Conservation (phyloP, 306 rosid genomes). For the Cajanus cajan region DNA sequence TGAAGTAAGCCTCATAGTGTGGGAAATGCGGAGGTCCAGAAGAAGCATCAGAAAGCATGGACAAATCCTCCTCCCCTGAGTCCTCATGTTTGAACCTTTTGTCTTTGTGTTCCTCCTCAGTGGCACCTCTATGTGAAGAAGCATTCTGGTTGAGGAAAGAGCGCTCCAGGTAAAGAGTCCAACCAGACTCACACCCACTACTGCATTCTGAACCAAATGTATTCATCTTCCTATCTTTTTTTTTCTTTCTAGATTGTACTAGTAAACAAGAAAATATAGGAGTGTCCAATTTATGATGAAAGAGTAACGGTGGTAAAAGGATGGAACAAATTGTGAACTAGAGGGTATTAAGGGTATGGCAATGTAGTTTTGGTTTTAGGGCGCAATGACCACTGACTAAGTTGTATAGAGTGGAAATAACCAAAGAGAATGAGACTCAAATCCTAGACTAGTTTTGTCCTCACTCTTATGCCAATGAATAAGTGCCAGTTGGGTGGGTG, state of each 20-base stretch:
- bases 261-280: neutral
- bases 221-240: conserved; percentile 47
- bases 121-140: conserved; percentile 36
- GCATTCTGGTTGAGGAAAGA: conserved; percentile 54
- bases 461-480: conserved; percentile 37
- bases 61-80: conserved; percentile 73
- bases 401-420: conserved; percentile 39
- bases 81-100: conserved; percentile 35
- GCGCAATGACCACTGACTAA: neutral
- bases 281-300: neutral
- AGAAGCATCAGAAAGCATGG: conserved; percentile 99
- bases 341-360: conserved; percentile 25
- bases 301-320: conserved; percentile 8
- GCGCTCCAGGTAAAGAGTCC: conserved; percentile 88
- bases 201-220: conserved; percentile 70
- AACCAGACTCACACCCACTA: conserved; percentile 92
- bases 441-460: conserved; percentile 59
- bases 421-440: conserved; percentile 38
- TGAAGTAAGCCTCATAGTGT: conserved; percentile 45
- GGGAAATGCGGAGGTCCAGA: conserved; percentile 96
- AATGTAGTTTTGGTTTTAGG: conserved; percentile 33
- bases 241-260: neutral
- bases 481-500: conserved; percentile 58
- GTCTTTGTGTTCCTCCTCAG: conserved; percentile 28
- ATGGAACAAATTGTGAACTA: neutral